Conservation (phyloP, 78 protist species). For the Mastigamoeba balamuthi region DNA sequence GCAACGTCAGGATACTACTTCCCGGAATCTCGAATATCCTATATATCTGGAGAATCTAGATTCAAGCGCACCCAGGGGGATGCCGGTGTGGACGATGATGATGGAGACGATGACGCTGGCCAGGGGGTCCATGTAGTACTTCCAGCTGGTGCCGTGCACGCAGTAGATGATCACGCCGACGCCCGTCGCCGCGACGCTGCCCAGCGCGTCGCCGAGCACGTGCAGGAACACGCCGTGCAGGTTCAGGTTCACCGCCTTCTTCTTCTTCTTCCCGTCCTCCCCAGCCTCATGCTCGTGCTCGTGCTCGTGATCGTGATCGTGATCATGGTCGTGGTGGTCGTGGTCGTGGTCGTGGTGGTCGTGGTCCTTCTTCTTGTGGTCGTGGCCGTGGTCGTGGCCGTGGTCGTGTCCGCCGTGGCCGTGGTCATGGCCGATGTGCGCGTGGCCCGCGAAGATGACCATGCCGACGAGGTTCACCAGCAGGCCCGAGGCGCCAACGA, state of each 20-base stretch:
- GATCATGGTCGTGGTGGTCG: neutral
- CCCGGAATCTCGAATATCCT: no score
- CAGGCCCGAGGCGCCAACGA: slow-evolving; percentile 19
- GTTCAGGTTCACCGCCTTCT: neutral
- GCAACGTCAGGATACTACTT: no score
- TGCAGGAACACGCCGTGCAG: slow-evolving; percentile 44
- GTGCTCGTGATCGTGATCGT: neutral
- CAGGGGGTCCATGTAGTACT: slow-evolving; percentile 22
- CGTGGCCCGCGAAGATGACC: neutral
- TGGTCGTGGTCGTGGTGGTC: neutral
- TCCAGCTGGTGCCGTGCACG: neutral
- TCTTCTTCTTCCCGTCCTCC: neutral
- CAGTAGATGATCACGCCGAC: neutral
- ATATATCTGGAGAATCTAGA: no score
- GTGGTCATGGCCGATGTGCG: neutral
- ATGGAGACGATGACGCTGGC: neutral
- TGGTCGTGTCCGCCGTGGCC: neutral
- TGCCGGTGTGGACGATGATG: neutral
- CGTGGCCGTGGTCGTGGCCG: slow-evolving; percentile 1
- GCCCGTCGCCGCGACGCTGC: slow-evolving; percentile 35
- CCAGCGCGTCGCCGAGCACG: slow-evolving; percentile 52
- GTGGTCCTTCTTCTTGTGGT: neutral
- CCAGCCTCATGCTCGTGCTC: neutral
- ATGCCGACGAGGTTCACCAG: slow-evolving; percentile 18
- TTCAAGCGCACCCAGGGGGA: neutral